phyloP scores from a whole-genome alignment of 768 basidiomycete species.

The Boletus bicolor region DNA sequence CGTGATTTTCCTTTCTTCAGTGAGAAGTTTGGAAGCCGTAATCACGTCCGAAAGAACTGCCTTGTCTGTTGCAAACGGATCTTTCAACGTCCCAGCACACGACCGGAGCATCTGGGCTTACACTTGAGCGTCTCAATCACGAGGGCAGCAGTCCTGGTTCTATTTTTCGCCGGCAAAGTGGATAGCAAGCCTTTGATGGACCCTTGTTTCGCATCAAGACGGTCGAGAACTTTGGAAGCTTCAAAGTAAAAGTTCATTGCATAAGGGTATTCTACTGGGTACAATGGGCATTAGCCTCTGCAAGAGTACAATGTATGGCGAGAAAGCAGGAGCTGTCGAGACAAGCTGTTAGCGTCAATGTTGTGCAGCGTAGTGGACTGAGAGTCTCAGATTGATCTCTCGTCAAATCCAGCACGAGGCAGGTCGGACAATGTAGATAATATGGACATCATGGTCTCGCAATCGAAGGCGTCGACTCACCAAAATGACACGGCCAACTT shows the following conservation, averaged over 20 bases:
- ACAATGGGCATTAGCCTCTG: slow-evolving; percentile 27
- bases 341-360: slow-evolving; percentile 29
- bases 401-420: slow-evolving; percentile 49
- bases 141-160: slow-evolving; percentile 78
- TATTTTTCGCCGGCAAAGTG: slow-evolving; percentile 66
- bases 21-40: slow-evolving; percentile 59
- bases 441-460: slow-evolving; percentile 49
- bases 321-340: slow-evolving; percentile 13
- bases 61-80: slow-evolving; percentile 54
- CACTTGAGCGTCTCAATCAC: slow-evolving; percentile 97
- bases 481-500: background rate
- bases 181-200: slow-evolving; percentile 85
- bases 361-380: slow-evolving; percentile 18
- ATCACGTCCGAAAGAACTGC: slow-evolving; percentile 71
- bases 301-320: slow-evolving; percentile 20
- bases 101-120: slow-evolving; percentile 37
- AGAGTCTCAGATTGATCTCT: slow-evolving; percentile 33
- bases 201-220: slow-evolving; percentile 84
- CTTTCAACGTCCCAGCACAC: slow-evolving; percentile 6
- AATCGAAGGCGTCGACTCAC: slow-evolving; percentile 19
- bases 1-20: slow-evolving; percentile 72
- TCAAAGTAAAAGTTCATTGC: slow-evolving; percentile 96
- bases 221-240: slow-evolving; percentile 78
- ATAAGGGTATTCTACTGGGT: slow-evolving; percentile 26
- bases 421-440: slow-evolving; percentile 95